Evolutionary conservation across 75 land plant genomes (phyloP).

Genomic region (Chamaecyparis obtusa): DNA sequence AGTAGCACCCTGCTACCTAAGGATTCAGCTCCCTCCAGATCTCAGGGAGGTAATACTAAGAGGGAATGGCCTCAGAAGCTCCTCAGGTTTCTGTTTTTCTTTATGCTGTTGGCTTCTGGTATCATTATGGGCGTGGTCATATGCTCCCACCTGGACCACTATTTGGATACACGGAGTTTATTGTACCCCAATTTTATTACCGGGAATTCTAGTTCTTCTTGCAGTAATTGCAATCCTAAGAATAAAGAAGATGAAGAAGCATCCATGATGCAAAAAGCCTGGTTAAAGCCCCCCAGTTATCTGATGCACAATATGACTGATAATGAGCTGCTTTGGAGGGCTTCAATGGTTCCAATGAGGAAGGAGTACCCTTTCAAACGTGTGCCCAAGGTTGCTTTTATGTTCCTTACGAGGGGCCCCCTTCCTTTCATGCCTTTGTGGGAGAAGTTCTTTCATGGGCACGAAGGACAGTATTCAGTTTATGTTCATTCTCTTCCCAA

Average conservation of each 20-base stretch:
- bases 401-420: conserved; percentile 82
- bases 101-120: conserved; percentile 45
- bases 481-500: conserved; percentile 71
- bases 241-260: background rate
- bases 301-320: conserved; percentile 65
- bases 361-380: conserved; percentile 49
- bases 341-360: conserved; percentile 60
- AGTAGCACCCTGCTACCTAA: background rate
- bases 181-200: conserved; percentile 8
- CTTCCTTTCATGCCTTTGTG: conserved; percentile 70
- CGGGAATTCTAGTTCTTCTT: background rate
- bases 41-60: background rate
- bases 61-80: conserved; percentile 44
- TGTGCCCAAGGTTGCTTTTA: conserved; percentile 81
- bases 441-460: conserved; percentile 58
- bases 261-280: conserved; percentile 19
- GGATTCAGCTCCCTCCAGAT: background rate
- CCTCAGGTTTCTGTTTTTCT: conserved; percentile 38
- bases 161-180: conserved; percentile 22
- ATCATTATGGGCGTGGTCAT: conserved; percentile 35
- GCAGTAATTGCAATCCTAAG: background rate
- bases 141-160: conserved; percentile 42
- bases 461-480: conserved; percentile 40
- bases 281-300: conserved; percentile 39
- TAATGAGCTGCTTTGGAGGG: conserved; percentile 74